Conservation (phyloP, 1,284 basidiomycete genomes). For the Rhodotorula sp. region DNA sequence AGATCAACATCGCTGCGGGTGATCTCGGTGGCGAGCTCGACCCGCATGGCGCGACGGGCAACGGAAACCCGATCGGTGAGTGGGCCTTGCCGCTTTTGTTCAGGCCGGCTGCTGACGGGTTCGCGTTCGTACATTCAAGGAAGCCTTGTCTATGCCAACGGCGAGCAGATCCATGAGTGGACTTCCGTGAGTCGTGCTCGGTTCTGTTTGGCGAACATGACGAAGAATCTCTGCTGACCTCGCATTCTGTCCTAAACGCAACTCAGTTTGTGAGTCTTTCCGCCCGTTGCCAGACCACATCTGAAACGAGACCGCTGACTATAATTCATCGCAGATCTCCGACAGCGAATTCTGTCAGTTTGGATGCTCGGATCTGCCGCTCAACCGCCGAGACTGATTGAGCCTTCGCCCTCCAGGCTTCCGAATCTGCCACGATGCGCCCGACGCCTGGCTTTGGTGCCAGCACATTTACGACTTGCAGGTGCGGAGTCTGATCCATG, state of each 20-base stretch:
- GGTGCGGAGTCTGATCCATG: not conserved
- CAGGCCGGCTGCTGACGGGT: not conserved
- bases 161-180: constrained; percentile 29
- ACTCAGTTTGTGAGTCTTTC: not conserved
- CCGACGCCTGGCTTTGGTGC: constrained; percentile 33
- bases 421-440: constrained; percentile 5
- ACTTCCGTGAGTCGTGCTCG: not conserved
- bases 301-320: too few species aligned
- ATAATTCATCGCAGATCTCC: constrained; percentile 12
- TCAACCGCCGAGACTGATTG: too few species aligned
- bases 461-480: constrained; percentile 35
- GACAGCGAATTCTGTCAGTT: constrained; percentile 25
- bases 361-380: not conserved
- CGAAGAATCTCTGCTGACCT: too few species aligned
- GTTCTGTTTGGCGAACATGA: not conserved
- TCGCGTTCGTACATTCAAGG: not conserved
- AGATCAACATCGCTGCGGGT: constrained; percentile 45
- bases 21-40: constrained; percentile 49
- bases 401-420: not conserved
- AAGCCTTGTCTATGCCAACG: constrained; percentile 17
- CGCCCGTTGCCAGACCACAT: not conserved
- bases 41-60: constrained; percentile 30
- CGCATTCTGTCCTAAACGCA: too few species aligned
- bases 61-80: constrained; percentile 28
- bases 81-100: not conserved